A percentile compares a stretch with the other conserved stretches of the same genome.
phyloP scores from a whole-genome alignment of 495 filamentous ascomycete species.

The Xylaria palmicola region DNA sequence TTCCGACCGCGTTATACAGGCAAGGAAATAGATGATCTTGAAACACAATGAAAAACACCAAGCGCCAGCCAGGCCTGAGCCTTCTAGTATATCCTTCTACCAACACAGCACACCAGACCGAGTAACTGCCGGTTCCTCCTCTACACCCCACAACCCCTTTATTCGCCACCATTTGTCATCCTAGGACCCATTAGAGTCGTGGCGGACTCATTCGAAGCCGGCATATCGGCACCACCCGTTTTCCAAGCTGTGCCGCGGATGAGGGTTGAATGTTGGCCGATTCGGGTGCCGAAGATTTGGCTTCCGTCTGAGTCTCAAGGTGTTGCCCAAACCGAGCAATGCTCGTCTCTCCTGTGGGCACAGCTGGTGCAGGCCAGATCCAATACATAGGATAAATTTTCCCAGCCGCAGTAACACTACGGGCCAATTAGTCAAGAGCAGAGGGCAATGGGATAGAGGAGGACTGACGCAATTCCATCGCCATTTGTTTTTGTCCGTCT shows the following conservation, averaged over 20 bases:
- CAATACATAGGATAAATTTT: not conserved
- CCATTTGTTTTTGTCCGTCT: not conserved
- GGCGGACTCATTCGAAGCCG: not conserved
- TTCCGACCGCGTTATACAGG: not conserved
- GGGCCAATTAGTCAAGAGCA: not conserved
- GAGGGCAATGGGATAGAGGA: not conserved
- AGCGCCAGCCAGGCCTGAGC: constrained; percentile 6
- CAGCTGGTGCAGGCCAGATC: not conserved
- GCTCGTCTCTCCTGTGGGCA: not conserved
- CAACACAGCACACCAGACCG: not conserved
- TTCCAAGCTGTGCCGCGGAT: not conserved
- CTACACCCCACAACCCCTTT: not conserved
- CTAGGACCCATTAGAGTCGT: not conserved
- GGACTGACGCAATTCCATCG: constrained; percentile 11
- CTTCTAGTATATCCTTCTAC: not conserved
- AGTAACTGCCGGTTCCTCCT: not conserved
- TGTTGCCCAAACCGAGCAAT: not conserved
- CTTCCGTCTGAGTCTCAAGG: not conserved
- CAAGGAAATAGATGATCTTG: not conserved
- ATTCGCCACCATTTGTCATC: not conserved
- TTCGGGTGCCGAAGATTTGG: not conserved
- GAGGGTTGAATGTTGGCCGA: not conserved
- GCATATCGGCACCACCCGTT: not conserved
- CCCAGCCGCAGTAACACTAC: not conserved
- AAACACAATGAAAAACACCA: not conserved